These are phyloP conservation scores for Artemisia argyi DNA, from an alignment of 129 eudicot genomes.

Conservation along the genomic window DNA sequence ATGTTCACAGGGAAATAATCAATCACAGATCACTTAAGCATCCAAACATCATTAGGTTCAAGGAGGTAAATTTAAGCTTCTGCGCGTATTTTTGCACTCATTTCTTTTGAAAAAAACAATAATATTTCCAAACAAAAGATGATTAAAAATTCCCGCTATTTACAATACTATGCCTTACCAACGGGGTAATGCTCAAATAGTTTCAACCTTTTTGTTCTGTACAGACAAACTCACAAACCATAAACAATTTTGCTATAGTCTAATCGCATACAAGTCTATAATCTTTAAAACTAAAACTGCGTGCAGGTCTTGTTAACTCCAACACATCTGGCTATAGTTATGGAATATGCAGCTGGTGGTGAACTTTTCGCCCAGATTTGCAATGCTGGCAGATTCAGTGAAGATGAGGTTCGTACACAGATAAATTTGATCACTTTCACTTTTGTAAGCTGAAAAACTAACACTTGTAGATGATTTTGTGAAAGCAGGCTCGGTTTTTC, in stretches of 20 bases:
- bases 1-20: slow-evolving; percentile 63
- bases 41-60: slow-evolving; percentile 67
- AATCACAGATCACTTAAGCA: slow-evolving; percentile 69
- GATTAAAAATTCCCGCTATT: no score
- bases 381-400: slow-evolving; percentile 76
- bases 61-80: slow-evolving; percentile 45
- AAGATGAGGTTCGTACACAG: slow-evolving; percentile 53
- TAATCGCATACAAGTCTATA: background rate
- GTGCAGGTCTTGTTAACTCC: slow-evolving; percentile 66
- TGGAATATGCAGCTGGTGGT: slow-evolving; percentile 85
- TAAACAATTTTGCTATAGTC: background rate
- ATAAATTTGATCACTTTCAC: background rate
- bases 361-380: slow-evolving; percentile 67
- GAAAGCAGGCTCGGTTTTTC: slow-evolving; percentile 77
- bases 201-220: background rate
- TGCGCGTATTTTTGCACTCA: background rate
- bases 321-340: slow-evolving; percentile 66
- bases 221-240: background rate
- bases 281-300: background rate
- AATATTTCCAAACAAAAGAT: background rate
- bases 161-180: background rate
- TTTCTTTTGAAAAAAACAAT: slow-evolving; percentile 17
- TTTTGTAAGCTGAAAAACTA: slow-evolving; percentile 13
- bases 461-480: slow-evolving; percentile 28
- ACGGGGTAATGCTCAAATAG: background rate